These are phyloP conservation scores for Schizophyllum amplum DNA, from an alignment of 1,284 basidiomycete species.

Conservation along the genomic window DNA sequence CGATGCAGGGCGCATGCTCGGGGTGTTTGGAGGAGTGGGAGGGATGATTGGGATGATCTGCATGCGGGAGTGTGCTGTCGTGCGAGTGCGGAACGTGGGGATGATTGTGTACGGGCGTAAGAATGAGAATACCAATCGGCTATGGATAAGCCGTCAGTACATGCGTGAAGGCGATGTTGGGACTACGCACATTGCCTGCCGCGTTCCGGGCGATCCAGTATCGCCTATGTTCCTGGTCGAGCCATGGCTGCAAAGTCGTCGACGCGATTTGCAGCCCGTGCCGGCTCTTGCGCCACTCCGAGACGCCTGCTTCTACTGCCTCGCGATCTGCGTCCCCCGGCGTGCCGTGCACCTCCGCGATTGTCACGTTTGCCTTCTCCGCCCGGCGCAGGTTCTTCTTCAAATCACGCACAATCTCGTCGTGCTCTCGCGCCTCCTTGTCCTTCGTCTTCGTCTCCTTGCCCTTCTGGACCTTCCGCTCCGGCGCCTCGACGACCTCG, in stretches of 20 bases:
- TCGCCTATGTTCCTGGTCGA: slow-evolving; percentile 32
- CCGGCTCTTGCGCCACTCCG: slow-evolving; percentile 29
- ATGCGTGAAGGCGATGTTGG: neutral
- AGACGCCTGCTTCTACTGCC: slow-evolving; percentile 31
- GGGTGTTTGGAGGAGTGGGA: neutral
- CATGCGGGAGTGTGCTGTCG: neutral
- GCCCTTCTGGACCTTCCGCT: neutral
- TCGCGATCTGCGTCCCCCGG: slow-evolving; percentile 27
- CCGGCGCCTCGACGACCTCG: slow-evolving; percentile 22
- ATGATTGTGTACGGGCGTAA: slow-evolving; percentile 27
- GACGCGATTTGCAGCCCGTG: slow-evolving; percentile 34
- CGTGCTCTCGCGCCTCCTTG: slow-evolving; percentile 22
- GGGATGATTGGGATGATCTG: neutral
- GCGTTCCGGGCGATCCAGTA: slow-evolving; percentile 33
- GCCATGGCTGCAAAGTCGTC: slow-evolving; percentile 35
- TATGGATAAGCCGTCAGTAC: slow-evolving; percentile 8
- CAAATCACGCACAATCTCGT: slow-evolving; percentile 29
- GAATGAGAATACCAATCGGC: slow-evolving; percentile 33
- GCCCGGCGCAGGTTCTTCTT: slow-evolving; percentile 38
- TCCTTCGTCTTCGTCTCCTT: slow-evolving; percentile 18
- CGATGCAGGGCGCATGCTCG: slow-evolving; percentile 5
- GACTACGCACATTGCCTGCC: slow-evolving; percentile 13
- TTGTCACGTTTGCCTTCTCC: slow-evolving; percentile 27
- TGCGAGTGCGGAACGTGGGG: slow-evolving; percentile 2
- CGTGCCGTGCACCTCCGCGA: slow-evolving; percentile 23